Conservation (phyloP, 331 rosid genomes). For the Rosa hybrid region DNA sequence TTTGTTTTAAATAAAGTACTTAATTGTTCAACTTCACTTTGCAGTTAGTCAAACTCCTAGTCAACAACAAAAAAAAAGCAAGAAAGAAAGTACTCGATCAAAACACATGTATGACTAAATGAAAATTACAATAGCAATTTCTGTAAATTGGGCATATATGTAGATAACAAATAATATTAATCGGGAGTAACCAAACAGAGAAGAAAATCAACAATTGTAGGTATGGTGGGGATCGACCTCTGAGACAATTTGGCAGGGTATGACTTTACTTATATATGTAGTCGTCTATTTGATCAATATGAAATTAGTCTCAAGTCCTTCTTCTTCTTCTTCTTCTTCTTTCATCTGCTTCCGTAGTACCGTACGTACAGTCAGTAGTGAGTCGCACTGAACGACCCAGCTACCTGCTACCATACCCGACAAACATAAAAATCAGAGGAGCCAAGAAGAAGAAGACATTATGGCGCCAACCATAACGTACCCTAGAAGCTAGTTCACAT, state of each 20-base stretch:
- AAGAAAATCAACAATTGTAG: slow-evolving; percentile 14
- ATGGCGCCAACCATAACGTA: not conserved
- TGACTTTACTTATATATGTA: not conserved
- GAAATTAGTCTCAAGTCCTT: not conserved
- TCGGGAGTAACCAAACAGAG: not conserved
- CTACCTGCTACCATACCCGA: not conserved
- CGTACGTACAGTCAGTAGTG: not conserved
- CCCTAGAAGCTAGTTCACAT: not conserved
- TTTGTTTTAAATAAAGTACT: too few relatives aligned
- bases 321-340: not conserved
- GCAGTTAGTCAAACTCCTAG: too few relatives aligned
- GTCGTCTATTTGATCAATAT: not conserved
- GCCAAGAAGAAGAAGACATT: slow-evolving; percentile 2
- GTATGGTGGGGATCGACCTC: not conserved
- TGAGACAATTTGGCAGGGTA: not conserved
- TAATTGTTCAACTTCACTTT: too few relatives aligned
- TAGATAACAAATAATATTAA: too few relatives aligned
- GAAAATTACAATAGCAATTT: not conserved
- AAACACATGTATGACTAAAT: not conserved
- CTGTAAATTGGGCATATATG: not conserved
- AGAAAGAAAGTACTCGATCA: too few relatives aligned
- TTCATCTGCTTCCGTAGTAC: not conserved
- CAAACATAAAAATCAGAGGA: not conserved
- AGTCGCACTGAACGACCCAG: slow-evolving; percentile 1
- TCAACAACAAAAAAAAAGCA: too few relatives aligned